Conservation (phyloP, 106 monocot species). For the Allium cepa region DNA sequence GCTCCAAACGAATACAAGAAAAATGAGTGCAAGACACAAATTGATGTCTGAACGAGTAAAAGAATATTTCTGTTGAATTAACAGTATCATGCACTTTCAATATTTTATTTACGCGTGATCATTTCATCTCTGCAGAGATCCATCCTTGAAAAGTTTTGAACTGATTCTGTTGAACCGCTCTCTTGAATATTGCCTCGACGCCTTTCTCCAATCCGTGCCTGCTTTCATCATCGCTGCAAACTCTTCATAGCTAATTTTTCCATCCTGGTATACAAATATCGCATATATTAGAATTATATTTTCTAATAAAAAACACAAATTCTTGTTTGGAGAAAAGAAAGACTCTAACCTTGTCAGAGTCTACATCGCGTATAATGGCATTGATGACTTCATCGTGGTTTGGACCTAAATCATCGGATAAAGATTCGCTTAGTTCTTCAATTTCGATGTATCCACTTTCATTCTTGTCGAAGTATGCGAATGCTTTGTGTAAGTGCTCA, state of each 20-base stretch:
- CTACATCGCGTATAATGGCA: constrained; percentile 18
- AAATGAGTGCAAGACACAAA: not conserved
- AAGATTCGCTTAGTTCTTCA: constrained; percentile 12
- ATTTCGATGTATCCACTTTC: constrained; percentile 23
- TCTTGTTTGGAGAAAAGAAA: not conserved
- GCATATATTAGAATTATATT: not conserved
- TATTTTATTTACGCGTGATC: not conserved
- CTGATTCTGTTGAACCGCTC: constrained; percentile 17
- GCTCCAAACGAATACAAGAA: not conserved
- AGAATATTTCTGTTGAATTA: not conserved
- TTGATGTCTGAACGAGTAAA: not conserved
- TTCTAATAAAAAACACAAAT: not conserved
- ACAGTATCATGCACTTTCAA: not conserved
- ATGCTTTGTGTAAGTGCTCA: constrained; percentile 16
- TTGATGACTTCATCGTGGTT: constrained; percentile 23
- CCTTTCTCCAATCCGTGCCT: constrained; percentile 21
- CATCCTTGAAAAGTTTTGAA: constrained; percentile 12
- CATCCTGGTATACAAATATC: constrained; percentile 8
- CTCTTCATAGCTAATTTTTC: constrained; percentile 19
- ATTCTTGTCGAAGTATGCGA: constrained; percentile 10
- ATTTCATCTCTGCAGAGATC: constrained; percentile 5
- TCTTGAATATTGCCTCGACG: constrained; percentile 15
- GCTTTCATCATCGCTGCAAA: constrained; percentile 21
- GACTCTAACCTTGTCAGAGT: constrained; percentile 12
- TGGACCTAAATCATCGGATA: constrained; percentile 13